Conservation (phyloP, 495 filamentous ascomycete species). For the Daldinia decipiens region DNA sequence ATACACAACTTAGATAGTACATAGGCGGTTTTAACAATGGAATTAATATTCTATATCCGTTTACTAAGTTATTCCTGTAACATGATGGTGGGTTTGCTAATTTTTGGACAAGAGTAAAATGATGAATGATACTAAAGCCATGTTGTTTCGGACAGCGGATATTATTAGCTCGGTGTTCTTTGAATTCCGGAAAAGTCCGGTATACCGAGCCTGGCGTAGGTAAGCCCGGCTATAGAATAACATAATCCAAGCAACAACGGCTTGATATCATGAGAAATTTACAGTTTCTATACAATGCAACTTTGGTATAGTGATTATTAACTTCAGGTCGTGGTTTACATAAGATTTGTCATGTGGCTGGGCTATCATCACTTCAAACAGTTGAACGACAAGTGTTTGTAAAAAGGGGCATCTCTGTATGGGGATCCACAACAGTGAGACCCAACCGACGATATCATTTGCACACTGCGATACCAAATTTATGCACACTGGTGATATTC, state of each 20-base stretch:
- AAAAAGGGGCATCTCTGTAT: not conserved
- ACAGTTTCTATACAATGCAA: not conserved
- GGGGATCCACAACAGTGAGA: not conserved
- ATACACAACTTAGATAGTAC: conserved; percentile 1
- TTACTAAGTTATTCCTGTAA: not conserved
- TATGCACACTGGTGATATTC: too few relatives aligned
- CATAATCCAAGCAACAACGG: not conserved
- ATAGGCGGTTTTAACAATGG: conserved; percentile 18
- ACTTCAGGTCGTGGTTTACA: not conserved
- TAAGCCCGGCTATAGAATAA: not conserved
- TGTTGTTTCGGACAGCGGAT: conserved; percentile 1
- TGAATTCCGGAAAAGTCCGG: conserved; percentile 4
- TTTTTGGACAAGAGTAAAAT: not conserved
- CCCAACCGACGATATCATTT: not conserved
- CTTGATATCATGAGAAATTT: not conserved
- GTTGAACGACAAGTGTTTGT: not conserved
- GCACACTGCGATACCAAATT: too few relatives aligned
- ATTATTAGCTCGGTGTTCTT: conserved; percentile 1
- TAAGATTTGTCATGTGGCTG: not conserved
- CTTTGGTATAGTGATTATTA: not conserved
- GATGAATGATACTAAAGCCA: not conserved
- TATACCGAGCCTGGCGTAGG: not conserved
- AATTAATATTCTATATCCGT: conserved; percentile 26
- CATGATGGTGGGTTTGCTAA: not conserved
- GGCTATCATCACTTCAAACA: not conserved